phyloP scores from a whole-genome alignment of 2,329 filamentous ascomycete species.

The Hymenotorrendiella dingleyae region DNA sequence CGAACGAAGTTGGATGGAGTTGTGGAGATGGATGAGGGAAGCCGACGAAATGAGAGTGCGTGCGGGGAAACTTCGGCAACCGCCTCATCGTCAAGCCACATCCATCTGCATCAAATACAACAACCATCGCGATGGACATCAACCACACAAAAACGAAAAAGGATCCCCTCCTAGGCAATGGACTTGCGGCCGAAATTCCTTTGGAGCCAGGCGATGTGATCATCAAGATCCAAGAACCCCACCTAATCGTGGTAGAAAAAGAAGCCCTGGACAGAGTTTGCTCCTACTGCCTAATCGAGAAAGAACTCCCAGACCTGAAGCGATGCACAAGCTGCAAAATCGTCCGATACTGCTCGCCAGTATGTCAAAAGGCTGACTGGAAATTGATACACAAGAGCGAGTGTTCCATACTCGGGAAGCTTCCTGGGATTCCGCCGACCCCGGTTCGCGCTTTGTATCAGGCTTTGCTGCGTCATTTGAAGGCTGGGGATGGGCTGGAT shows the following conservation, averaged over 20 bases:
- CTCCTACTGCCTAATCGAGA: conserved; percentile 21
- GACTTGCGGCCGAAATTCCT: conserved; percentile 17
- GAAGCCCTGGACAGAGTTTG: conserved; percentile 23
- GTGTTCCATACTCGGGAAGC: conserved; percentile 42
- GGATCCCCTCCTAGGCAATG: conserved; percentile 14
- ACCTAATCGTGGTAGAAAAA: conserved; percentile 26
- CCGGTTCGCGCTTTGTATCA: conserved; percentile 49
- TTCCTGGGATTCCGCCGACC: conserved; percentile 42
- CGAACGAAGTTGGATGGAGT: background rate
- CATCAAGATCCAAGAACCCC: conserved; percentile 19
- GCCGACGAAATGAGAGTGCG: background rate
- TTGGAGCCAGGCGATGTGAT: conserved; percentile 18
- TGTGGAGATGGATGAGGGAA: background rate
- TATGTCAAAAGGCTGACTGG: conserved; percentile 53
- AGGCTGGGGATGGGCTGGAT: conserved; percentile 25
- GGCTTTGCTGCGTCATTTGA: conserved; percentile 37
- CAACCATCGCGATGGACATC: background rate
- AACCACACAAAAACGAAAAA: conserved; percentile 13
- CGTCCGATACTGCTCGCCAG: conserved; percentile 47
- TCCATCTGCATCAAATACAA: background rate
- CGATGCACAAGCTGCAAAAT: conserved; percentile 48
- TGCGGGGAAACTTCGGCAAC: background rate
- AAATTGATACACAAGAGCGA: conserved; percentile 45
- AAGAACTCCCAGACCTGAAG: conserved; percentile 12
- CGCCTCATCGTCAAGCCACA: background rate